phyloP scores from a whole-genome alignment of 2,329 filamentous ascomycete genomes.

The Hirsutella thompsonii region DNA sequence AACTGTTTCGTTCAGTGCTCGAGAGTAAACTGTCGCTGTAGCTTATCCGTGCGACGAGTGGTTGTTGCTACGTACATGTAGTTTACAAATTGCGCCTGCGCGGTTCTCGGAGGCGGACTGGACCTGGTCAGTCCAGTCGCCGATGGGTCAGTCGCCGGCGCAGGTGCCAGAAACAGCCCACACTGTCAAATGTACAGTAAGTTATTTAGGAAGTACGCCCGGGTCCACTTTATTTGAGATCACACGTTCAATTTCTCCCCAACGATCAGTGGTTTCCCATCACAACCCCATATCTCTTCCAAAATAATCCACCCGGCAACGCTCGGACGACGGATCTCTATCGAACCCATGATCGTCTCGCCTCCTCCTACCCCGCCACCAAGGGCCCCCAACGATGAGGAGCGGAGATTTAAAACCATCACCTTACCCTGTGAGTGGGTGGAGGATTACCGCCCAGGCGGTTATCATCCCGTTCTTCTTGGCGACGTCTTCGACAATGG shows the following conservation, averaged over 20 bases:
- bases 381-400: constrained; percentile 5
- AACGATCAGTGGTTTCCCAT: neutral
- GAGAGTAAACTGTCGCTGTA: too few relatives aligned
- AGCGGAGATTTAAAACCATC: constrained; percentile 12
- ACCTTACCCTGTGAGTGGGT: constrained; percentile 15
- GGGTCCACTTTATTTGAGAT: neutral
- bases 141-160: too few relatives aligned
- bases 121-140: too few relatives aligned
- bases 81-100: too few relatives aligned
- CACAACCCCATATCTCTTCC: neutral
- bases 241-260: neutral
- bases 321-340: constrained; percentile 2
- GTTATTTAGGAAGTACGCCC: too few relatives aligned
- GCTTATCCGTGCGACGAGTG: too few relatives aligned
- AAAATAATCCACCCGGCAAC: constrained; percentile 2
- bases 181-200: too few relatives aligned
- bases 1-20: too few relatives aligned
- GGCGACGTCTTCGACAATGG: constrained; percentile 25
- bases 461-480: constrained; percentile 28
- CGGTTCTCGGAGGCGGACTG: too few relatives aligned
- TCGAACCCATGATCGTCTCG: constrained; percentile 9
- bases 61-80: too few relatives aligned
- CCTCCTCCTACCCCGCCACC: constrained; percentile 12
- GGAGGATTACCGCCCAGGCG: constrained; percentile 22
- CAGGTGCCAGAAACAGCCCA: too few relatives aligned